Evolutionary conservation across 2,329 filamentous ascomycete genomes (phyloP).

Genomic region (Arthrobotrys entomopaga): DNA sequence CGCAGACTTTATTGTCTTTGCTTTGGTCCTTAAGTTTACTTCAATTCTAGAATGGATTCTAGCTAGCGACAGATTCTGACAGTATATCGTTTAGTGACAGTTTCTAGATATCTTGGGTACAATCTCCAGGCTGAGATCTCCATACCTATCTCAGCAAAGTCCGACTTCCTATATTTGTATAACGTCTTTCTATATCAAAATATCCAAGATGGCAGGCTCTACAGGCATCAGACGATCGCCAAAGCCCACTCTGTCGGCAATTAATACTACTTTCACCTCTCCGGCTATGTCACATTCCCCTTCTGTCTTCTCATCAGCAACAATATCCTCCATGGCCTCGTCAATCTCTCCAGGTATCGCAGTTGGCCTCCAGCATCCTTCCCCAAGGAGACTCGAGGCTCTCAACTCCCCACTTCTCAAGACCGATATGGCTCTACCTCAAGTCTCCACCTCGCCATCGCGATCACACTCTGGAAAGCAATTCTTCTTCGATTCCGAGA

Average conservation of each 20-base stretch:
- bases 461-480: slow-evolving; percentile 8
- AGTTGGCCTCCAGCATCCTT: slow-evolving; percentile 43
- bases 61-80: no score
- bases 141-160: neutral
- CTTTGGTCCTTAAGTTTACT: no score
- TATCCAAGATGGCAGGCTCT: slow-evolving; percentile 32
- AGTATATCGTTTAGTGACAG: no score
- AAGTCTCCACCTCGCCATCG: slow-evolving; percentile 17
- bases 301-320: slow-evolving; percentile 51
- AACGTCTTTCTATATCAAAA: neutral
- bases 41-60: no score
- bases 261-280: slow-evolving; percentile 51
- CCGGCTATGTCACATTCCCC: slow-evolving; percentile 44
- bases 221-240: slow-evolving; percentile 37
- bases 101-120: no score
- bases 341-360: slow-evolving; percentile 41
- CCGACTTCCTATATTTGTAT: neutral
- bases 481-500: slow-evolving; percentile 43
- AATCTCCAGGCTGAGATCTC: slow-evolving; percentile 38
- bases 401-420: slow-evolving; percentile 51
- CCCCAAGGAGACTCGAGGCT: slow-evolving; percentile 47
- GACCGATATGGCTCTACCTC: slow-evolving; percentile 26
- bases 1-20: no score
- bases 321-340: slow-evolving; percentile 54
- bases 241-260: slow-evolving; percentile 50